Conservation (phyloP, 805 yeast species). For the Starmerella sirachaensis region DNA sequence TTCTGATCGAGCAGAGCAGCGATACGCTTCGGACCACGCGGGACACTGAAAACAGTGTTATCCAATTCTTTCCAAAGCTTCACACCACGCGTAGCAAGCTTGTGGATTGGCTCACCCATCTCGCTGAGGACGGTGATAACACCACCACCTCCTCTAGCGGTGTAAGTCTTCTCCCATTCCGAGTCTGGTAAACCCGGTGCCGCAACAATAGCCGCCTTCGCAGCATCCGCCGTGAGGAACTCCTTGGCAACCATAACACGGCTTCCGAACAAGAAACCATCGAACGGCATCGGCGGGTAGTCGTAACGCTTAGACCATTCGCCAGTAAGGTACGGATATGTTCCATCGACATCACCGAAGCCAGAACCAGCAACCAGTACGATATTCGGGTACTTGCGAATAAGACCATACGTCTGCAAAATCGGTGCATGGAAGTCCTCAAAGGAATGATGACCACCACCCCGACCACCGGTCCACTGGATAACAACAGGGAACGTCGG, state of each 20-base stretch:
- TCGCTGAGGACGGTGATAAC: slow-evolving; percentile 91
- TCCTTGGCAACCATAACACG: slow-evolving; percentile 97
- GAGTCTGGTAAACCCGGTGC: slow-evolving; percentile 83
- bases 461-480: slow-evolving; percentile 99
- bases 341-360: slow-evolving; percentile 91
- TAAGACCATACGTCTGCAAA: slow-evolving; percentile 86
- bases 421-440: slow-evolving; percentile 99
- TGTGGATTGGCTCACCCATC: slow-evolving; percentile 99
- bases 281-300: slow-evolving; percentile 98
- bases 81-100: slow-evolving; percentile 96
- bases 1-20: slow-evolving; percentile 73
- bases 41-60: slow-evolving; percentile 79
- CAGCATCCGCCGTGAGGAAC: slow-evolving; percentile 85
- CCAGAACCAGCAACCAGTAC: slow-evolving; percentile 95
- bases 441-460: slow-evolving; percentile 99
- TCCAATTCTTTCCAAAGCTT: slow-evolving; percentile 95
- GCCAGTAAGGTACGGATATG: slow-evolving; percentile 96
- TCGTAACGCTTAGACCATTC: slow-evolving; percentile 79
- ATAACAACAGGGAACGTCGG: slow-evolving; percentile 93
- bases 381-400: slow-evolving; percentile 83
- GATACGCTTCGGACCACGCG: slow-evolving; percentile 69
- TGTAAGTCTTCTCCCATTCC: slow-evolving; percentile 90
- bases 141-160: slow-evolving; percentile 86
- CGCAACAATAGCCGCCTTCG: slow-evolving; percentile 79
- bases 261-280: slow-evolving; percentile 91